These are phyloP conservation scores for Artemisia tridentata DNA, from an alignment of 129 eudicot species.

Conservation along the genomic window DNA sequence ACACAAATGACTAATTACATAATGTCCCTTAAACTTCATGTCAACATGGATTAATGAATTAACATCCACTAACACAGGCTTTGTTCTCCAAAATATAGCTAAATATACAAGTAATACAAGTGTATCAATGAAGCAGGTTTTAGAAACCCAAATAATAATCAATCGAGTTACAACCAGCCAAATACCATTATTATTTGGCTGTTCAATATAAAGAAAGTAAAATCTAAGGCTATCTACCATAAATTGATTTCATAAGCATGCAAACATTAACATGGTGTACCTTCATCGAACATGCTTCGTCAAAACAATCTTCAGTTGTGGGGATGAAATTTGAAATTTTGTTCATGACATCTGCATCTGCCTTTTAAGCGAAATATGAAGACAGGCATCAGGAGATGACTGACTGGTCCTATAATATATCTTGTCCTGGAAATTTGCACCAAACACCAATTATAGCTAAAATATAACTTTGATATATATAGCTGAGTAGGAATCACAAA, in stretches of 20 bases:
- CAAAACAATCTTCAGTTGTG: slow-evolving; percentile 10
- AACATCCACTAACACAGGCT: too few species aligned
- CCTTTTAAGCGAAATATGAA: slow-evolving; percentile 22
- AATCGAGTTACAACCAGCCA: slow-evolving; percentile 27
- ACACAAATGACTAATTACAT: too few species aligned
- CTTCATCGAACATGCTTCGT: slow-evolving; percentile 11
- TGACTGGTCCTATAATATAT: slow-evolving; percentile 8
- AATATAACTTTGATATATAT: not conserved
- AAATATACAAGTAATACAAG: slow-evolving; percentile 23
- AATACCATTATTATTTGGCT: slow-evolving; percentile 6
- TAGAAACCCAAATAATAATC: slow-evolving; percentile 14
- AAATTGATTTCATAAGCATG: slow-evolving; percentile 9
- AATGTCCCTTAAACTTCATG: too few species aligned
- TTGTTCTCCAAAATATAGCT: slow-evolving; percentile 18
- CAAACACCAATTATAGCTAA: slow-evolving; percentile 1
- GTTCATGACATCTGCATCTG: slow-evolving; percentile 21
- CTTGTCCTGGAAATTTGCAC: slow-evolving; percentile 15
- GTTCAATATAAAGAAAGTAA: not conserved
- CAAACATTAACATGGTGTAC: slow-evolving; percentile 3
- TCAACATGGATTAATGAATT: too few species aligned
- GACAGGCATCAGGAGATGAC: slow-evolving; percentile 8
- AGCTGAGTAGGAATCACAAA: slow-evolving; percentile 24
- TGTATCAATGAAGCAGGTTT: slow-evolving; percentile 28
- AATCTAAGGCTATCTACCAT: slow-evolving; percentile 19
- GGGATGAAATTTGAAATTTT: slow-evolving; percentile 12